phyloP scores from a whole-genome alignment of 768 basidiomycete species.

The Postia placenta region DNA sequence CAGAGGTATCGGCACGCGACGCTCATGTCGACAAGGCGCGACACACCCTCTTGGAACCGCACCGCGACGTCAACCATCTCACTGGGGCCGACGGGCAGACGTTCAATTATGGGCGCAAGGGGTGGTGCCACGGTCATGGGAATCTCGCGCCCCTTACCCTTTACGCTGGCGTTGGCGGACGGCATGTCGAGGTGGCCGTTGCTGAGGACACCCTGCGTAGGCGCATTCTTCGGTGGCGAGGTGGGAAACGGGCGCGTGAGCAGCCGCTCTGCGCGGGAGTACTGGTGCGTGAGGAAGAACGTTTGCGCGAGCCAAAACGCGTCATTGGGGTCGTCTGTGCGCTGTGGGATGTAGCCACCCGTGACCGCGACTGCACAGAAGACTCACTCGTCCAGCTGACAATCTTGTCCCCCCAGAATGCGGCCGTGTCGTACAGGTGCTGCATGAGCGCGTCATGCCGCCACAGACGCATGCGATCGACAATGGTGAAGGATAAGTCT shows the following conservation, averaged over 20 bases:
- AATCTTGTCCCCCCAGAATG: conserved; percentile 98
- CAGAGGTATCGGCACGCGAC: conserved; percentile 95
- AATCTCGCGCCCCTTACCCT: conserved; percentile 43
- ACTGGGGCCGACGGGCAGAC: conserved; percentile 59
- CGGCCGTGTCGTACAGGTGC: conserved; percentile 94
- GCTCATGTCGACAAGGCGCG: conserved; percentile 87
- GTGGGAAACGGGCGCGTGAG: conserved; percentile 82
- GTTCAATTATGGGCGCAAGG: conserved; percentile 18
- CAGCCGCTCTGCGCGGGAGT: conserved; percentile 87
- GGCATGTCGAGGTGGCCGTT: conserved; percentile 36
- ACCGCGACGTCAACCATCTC: conserved; percentile 67
- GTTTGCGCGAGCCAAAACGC: conserved; percentile 99
- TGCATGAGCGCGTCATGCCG: conserved; percentile 98
- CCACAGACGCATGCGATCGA: conserved; percentile 96
- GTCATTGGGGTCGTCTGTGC: conserved; percentile 87
- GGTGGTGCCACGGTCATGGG: conserved; percentile 5
- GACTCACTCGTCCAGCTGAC: conserved; percentile 87
- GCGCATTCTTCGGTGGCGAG: conserved; percentile 27
- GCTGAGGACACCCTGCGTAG: conserved; percentile 22
- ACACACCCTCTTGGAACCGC: conserved; percentile 57
- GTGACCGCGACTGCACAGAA: not conserved
- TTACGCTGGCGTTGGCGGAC: conserved; percentile 19
- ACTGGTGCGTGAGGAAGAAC: conserved; percentile 94
- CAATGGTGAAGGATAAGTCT: conserved; percentile 58
- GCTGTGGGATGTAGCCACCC: not conserved